A percentile compares a stretch with the other conserved stretches of the same genome.
Evolutionary conservation across 2,329 filamentous ascomycete genomes (phyloP).

Genomic region (Rhynchosporium agropyri): DNA sequence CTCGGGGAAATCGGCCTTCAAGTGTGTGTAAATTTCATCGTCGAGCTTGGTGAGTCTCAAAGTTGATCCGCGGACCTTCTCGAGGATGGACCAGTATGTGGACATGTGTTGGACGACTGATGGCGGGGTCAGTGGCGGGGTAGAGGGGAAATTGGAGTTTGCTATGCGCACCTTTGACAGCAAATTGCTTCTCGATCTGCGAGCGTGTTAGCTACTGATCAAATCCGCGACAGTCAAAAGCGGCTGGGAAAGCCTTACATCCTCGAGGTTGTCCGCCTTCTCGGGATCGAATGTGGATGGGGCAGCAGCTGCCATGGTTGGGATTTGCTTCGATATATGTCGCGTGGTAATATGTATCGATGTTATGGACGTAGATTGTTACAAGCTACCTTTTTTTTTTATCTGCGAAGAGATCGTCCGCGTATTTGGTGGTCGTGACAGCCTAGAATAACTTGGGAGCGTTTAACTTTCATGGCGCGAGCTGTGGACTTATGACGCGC

Average conservation of each 20-base stretch:
- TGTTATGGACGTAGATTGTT: background rate
- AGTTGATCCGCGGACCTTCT: constrained; percentile 84
- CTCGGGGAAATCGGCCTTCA: constrained; percentile 86
- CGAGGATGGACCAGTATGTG: constrained; percentile 95
- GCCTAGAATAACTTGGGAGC: background rate
- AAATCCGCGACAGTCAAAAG: constrained; percentile 1
- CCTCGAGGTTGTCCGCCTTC: constrained; percentile 69
- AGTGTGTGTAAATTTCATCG: constrained; percentile 90
- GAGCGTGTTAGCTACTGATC: constrained; percentile 26
- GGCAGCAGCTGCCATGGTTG: constrained; percentile 26
- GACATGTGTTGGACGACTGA: constrained; percentile 89
- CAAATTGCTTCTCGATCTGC: constrained; percentile 98
- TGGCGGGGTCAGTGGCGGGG: constrained; percentile 34
- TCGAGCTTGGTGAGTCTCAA: constrained; percentile 92
- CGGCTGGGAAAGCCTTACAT: constrained; percentile 51
- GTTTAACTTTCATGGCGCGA: background rate
- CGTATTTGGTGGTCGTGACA: background rate
- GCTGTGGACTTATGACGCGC: constrained; percentile 16
- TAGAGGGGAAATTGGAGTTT: constrained; percentile 15
- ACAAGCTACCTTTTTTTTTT: background rate
- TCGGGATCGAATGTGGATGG: constrained; percentile 55
- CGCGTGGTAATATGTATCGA: background rate
- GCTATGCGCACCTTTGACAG: constrained; percentile 74
- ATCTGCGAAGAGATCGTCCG: background rate
- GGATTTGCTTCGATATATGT: background rate